These are phyloP conservation scores for Cotoneaster glaucophyllus DNA, from an alignment of 306 rosid species.

Conservation along the genomic window DNA sequence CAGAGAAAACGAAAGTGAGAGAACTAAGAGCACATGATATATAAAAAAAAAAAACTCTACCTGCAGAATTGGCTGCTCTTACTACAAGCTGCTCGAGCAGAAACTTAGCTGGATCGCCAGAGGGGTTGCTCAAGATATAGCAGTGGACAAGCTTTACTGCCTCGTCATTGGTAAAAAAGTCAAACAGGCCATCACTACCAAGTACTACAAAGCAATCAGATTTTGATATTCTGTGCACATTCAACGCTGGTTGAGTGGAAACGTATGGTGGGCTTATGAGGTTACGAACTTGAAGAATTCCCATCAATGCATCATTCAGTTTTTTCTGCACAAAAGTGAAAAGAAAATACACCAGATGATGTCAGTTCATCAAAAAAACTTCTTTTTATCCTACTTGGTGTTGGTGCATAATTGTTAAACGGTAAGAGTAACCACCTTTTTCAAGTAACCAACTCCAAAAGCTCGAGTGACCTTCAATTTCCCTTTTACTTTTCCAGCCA, in stretches of 20 bases:
- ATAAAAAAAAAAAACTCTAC: conserved; percentile 28
- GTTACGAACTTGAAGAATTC: conserved; percentile 84
- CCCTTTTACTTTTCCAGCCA: conserved; percentile 85
- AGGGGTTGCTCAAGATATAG: conserved; percentile 62
- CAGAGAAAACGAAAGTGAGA: too few species aligned
- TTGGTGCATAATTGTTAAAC: neutral
- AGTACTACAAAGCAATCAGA: conserved; percentile 71
- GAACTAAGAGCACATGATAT: neutral
- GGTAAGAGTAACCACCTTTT: conserved; percentile 50
- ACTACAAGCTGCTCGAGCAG: conserved; percentile 72
- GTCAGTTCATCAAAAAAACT: neutral
- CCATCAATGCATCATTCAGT: conserved; percentile 95
- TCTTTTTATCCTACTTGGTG: neutral
- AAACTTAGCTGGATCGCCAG: conserved; percentile 90
- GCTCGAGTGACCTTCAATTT: conserved; percentile 95
- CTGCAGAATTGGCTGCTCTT: conserved; percentile 80
- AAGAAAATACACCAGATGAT: neutral
- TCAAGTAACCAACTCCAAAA: conserved; percentile 95
- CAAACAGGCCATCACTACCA: conserved; percentile 94
- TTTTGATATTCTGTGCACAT: conserved; percentile 65
- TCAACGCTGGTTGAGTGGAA: conserved; percentile 70
- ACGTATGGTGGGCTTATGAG: conserved; percentile 90
- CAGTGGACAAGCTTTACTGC: conserved; percentile 69
- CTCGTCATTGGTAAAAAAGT: conserved; percentile 88
- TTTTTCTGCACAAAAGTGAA: conserved; percentile 46